These are phyloP conservation scores for Millerago galiae DNA, from an alignment of 805 yeast species.

Conservation along the genomic window DNA sequence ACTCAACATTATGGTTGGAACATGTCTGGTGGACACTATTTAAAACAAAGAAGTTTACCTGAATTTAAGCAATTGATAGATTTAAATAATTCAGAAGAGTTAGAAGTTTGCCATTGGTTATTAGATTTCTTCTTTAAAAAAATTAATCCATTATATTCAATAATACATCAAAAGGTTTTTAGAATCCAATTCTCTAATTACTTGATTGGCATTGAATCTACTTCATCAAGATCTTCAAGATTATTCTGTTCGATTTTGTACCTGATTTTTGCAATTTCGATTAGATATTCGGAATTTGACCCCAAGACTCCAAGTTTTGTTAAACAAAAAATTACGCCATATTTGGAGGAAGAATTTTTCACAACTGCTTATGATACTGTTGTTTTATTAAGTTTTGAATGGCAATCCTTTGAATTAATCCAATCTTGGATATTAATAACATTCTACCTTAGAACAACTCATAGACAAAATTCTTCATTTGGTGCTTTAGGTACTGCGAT, in stretches of 20 bases:
- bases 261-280: constrained; percentile 41
- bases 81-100: constrained; percentile 14
- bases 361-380: constrained; percentile 33
- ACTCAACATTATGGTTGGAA: constrained; percentile 63
- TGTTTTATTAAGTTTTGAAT: constrained; percentile 37
- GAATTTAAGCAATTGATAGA: constrained; percentile 16
- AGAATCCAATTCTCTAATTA: constrained; percentile 37
- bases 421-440: constrained; percentile 45
- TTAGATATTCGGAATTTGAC: constrained; percentile 42
- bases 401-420: constrained; percentile 45
- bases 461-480: constrained; percentile 39
- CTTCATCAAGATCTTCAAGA: constrained; percentile 27
- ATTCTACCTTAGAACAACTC: constrained; percentile 36
- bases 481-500: constrained; percentile 37
- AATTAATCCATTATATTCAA: constrained; percentile 46
- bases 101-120: constrained; percentile 26
- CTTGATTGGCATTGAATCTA: constrained; percentile 26
- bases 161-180: constrained; percentile 48
- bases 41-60: constrained; percentile 31
- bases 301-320: constrained; percentile 9
- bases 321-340: constrained; percentile 16
- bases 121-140: constrained; percentile 36
- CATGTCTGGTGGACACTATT: constrained; percentile 49
- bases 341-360: constrained; percentile 37
- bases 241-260: constrained; percentile 47